Evolutionary conservation across 2,329 filamentous ascomycete species (phyloP).

Genomic region (Scedosporium boydii): DNA sequence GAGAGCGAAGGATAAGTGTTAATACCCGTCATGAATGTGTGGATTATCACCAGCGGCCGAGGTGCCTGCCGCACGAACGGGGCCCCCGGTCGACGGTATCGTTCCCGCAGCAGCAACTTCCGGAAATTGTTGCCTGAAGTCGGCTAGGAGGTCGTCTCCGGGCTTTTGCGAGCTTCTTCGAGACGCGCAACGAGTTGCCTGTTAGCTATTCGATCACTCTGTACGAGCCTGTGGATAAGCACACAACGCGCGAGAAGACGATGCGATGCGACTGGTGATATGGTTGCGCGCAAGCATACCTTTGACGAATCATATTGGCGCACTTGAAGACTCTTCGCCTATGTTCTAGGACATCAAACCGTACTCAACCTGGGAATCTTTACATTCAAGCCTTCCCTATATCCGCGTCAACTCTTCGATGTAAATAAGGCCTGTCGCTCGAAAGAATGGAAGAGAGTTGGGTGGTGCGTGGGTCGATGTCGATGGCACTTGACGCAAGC

Average conservation of each 20-base stretch:
- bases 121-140: constrained; percentile 77
- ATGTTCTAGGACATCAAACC: neutral
- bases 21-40: constrained; percentile 21
- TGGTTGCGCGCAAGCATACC: constrained; percentile 15
- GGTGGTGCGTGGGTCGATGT: too few species aligned
- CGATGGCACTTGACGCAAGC: too few species aligned
- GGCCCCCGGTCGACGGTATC: constrained; percentile 27
- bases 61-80: constrained; percentile 14
- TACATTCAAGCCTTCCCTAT: neutral
- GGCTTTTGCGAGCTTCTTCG: constrained; percentile 79
- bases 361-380: too few species aligned
- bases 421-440: too few species aligned
- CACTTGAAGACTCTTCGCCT: neutral
- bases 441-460: too few species aligned
- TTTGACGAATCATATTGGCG: constrained; percentile 24
- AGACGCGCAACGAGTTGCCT: constrained; percentile 7
- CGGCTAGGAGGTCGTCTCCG: constrained; percentile 71
- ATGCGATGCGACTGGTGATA: neutral
- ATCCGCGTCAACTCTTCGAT: neutral
- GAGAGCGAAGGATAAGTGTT: neutral
- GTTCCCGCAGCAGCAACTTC: constrained; percentile 49
- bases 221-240: neutral
- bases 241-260: neutral
- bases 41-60: constrained; percentile 4
- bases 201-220: constrained; percentile 8